Evolutionary conservation across 2,329 filamentous ascomycete genomes (phyloP).

Genomic region (Pleurostoma richardsiae): DNA sequence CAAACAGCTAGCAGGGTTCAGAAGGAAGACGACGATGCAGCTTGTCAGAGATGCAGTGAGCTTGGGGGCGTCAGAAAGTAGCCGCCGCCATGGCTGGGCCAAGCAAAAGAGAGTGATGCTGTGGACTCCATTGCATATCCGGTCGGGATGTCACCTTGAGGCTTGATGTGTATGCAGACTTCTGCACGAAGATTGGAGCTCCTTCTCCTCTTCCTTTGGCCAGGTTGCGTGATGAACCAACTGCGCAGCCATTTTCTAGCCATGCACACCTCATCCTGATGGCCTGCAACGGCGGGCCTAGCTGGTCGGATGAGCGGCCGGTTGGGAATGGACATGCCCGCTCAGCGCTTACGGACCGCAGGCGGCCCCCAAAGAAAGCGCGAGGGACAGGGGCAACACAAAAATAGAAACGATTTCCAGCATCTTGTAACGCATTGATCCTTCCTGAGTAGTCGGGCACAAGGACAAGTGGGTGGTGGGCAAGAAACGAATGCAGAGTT

Average conservation of each 20-base stretch:
- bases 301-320: too few relatives aligned
- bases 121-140: neutral
- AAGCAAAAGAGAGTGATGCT: neutral
- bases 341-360: neutral
- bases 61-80: neutral
- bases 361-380: neutral
- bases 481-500: conserved; percentile 8
- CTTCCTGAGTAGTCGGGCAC: neutral
- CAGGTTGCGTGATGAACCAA: too few relatives aligned
- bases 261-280: too few relatives aligned
- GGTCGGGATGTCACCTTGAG: neutral
- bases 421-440: too few relatives aligned
- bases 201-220: too few relatives aligned
- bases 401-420: neutral
- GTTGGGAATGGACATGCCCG: too few relatives aligned
- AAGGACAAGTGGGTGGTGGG: conserved; percentile 5
- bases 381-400: neutral
- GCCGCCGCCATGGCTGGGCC: neutral
- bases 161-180: conserved; percentile 4
- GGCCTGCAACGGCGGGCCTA: too few relatives aligned
- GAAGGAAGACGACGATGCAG: too few relatives aligned
- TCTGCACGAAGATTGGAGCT: neutral
- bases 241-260: too few relatives aligned
- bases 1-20: too few relatives aligned
- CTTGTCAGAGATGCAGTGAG: neutral